Conservation (phyloP, 257 asterid species). For the Misopates orontium region DNA sequence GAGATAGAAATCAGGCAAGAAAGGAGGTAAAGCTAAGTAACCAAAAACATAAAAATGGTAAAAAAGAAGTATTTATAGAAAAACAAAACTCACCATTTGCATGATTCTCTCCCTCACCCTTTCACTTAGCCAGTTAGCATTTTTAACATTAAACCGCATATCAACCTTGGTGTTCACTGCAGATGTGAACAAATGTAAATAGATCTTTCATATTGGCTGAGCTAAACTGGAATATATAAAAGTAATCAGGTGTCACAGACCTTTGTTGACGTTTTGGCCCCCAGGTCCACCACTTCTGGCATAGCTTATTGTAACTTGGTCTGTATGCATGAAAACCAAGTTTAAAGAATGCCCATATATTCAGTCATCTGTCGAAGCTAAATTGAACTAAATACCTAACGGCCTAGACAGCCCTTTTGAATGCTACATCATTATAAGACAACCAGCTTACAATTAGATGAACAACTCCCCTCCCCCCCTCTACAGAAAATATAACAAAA, state of each 20-base stretch:
- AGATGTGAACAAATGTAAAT: slow-evolving; percentile 21
- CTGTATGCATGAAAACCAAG: slow-evolving; percentile 41
- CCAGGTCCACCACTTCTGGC: slow-evolving; percentile 96
- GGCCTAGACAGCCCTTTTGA: too few species aligned
- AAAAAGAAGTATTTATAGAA: slow-evolving; percentile 9
- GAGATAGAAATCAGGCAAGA: not conserved
- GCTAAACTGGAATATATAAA: not conserved
- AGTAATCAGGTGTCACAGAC: slow-evolving; percentile 39
- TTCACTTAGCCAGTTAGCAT: slow-evolving; percentile 79
- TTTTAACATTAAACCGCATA: slow-evolving; percentile 87
- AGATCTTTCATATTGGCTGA: slow-evolving; percentile 10
- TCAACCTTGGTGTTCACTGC: slow-evolving; percentile 90
- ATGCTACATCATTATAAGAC: too few species aligned
- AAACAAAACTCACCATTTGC: slow-evolving; percentile 68
- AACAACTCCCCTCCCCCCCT: too few species aligned
- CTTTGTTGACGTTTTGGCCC: slow-evolving; percentile 91
- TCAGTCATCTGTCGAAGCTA: not conserved
- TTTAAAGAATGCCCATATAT: slow-evolving; percentile 5
- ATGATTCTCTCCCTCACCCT: slow-evolving; percentile 77
- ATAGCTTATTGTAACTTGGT: slow-evolving; percentile 76
- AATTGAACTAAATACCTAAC: too few species aligned
- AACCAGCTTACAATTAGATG: too few species aligned
- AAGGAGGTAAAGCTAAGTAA: slow-evolving; percentile 7
- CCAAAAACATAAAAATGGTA: not conserved
- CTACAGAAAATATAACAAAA: too few species aligned